A percentile compares a stretch with the other conserved stretches of the same genome.
phyloP scores from a whole-genome alignment of 176 grass and related monocot species.

The Poa pratensis region DNA sequence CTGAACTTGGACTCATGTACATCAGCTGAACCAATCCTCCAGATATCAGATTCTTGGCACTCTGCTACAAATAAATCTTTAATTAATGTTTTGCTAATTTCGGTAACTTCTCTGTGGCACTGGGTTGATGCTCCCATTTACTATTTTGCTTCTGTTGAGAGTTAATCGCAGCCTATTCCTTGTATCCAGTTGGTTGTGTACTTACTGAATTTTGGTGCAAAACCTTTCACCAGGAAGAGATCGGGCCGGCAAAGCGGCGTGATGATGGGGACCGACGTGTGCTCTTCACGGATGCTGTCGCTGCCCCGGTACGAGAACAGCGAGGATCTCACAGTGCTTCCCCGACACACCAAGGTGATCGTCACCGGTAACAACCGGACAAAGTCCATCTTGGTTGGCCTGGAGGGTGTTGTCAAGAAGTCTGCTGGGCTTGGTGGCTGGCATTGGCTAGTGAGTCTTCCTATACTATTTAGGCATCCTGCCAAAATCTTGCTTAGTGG shows the following conservation, averaged over 20 bases:
- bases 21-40: not conserved
- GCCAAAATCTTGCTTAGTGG: constrained; percentile 22
- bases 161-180: not conserved
- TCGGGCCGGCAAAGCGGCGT: constrained; percentile 4
- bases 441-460: constrained; percentile 73
- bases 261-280: constrained; percentile 69
- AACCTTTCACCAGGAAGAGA: constrained; percentile 21
- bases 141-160: constrained; percentile 8
- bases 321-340: constrained; percentile 73
- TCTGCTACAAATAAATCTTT: not conserved
- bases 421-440: constrained; percentile 83
- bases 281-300: constrained; percentile 48
- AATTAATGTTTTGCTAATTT: not conserved
- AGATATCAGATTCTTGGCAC: not conserved
- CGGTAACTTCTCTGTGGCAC: not conserved
- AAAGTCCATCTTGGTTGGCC: constrained; percentile 78
- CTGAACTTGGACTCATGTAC: not conserved
- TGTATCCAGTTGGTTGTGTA: constrained; percentile 41
- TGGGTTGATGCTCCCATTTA: constrained; percentile 19
- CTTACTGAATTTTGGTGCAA: constrained; percentile 40
- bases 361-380: constrained; percentile 88
- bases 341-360: constrained; percentile 75
- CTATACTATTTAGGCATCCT: no score
- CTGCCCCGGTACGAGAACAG: constrained; percentile 54
- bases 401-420: constrained; percentile 86